A percentile compares a stretch with the other conserved stretches of the same genome.
phyloP scores from a whole-genome alignment of 345 rosid species.

The Leavenworthia alabamica region DNA sequence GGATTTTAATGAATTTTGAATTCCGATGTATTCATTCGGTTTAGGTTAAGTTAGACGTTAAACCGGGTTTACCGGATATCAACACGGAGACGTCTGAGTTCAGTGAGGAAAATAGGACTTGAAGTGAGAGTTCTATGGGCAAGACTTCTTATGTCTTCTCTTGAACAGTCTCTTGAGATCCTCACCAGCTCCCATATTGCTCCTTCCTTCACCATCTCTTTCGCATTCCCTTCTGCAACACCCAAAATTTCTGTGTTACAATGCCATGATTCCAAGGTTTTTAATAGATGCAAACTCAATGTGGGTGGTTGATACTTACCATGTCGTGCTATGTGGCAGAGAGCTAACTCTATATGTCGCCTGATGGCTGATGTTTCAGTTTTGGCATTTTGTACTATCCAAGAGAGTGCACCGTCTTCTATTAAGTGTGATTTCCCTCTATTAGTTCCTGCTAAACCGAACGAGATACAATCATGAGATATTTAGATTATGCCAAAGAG shows the following conservation, averaged over 20 bases:
- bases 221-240: slow-evolving; percentile 72
- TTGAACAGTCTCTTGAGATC: slow-evolving; percentile 77
- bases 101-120: slow-evolving; percentile 59
- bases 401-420: slow-evolving; percentile 87
- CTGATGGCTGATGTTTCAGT: slow-evolving; percentile 71
- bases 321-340: slow-evolving; percentile 93
- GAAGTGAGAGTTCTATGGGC: slow-evolving; percentile 68
- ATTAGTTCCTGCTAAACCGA: slow-evolving; percentile 52
- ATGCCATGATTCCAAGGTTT: neutral
- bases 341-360: slow-evolving; percentile 88
- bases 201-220: slow-evolving; percentile 87
- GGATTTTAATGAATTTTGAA: neutral
- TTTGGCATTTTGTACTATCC: slow-evolving; percentile 90
- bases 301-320: slow-evolving; percentile 45
- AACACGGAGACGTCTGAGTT: slow-evolving; percentile 57
- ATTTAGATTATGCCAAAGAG: neutral
- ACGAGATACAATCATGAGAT: neutral
- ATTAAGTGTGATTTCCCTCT: slow-evolving; percentile 76
- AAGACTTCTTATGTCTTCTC: slow-evolving; percentile 86
- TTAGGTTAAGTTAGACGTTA: slow-evolving; percentile 10
- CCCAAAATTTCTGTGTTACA: too few relatives aligned
- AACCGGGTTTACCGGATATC: slow-evolving; percentile 29
- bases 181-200: slow-evolving; percentile 93
- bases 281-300: neutral
- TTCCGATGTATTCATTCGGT: neutral